Evolutionary conservation across 345 rosid species (phyloP).

Genomic region (Rhodomyrtus tomentosa): DNA sequence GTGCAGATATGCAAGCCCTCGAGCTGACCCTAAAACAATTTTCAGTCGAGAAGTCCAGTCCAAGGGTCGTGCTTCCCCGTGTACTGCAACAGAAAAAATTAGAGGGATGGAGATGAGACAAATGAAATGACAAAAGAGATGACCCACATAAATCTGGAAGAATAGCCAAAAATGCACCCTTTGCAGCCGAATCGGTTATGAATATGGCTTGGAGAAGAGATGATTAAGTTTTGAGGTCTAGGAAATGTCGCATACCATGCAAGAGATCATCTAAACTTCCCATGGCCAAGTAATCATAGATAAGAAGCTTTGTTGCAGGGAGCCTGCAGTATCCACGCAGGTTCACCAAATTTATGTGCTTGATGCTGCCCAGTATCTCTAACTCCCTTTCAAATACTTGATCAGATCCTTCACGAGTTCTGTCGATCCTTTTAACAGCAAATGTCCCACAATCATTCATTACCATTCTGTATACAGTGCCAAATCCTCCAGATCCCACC

Average conservation of each 20-base stretch:
- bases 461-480: conserved; percentile 92
- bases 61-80: conserved; percentile 24
- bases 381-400: conserved; percentile 86
- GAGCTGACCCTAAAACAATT: conserved; percentile 78
- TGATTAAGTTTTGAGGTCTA: neutral
- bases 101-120: neutral
- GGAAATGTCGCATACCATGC: conserved; percentile 41
- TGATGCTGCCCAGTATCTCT: conserved; percentile 94
- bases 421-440: conserved; percentile 90
- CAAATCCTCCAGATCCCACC: conserved; percentile 97
- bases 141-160: neutral
- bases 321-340: conserved; percentile 92
- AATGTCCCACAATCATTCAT: conserved; percentile 97
- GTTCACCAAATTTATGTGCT: conserved; percentile 88
- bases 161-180: neutral
- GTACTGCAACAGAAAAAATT: conserved; percentile 7
- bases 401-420: conserved; percentile 83
- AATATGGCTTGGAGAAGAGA: neutral
- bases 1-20: conserved; percentile 81
- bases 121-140: neutral
- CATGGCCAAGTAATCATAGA: conserved; percentile 78
- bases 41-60: conserved; percentile 66
- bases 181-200: neutral
- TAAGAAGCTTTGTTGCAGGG: conserved; percentile 74
- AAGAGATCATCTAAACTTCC: conserved; percentile 89